These are phyloP conservation scores for Diaporthe sp. DNA, from an alignment of 2,329 filamentous ascomycete species.

Conservation along the genomic window DNA sequence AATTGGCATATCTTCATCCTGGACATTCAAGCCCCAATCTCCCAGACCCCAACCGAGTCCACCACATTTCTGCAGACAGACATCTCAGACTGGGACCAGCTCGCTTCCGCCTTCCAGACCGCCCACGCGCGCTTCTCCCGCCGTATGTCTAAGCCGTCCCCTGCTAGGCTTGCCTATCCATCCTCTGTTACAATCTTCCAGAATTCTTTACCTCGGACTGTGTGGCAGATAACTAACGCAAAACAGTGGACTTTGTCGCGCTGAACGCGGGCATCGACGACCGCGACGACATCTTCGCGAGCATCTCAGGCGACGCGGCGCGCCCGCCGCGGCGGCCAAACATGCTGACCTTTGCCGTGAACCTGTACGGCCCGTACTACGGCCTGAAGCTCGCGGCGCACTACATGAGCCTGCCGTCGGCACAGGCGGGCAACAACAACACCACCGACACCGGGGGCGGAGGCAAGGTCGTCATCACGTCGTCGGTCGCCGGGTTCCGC, in stretches of 20 bases:
- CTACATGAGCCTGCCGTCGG: constrained; percentile 22
- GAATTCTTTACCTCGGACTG: background rate
- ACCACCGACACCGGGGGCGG: background rate
- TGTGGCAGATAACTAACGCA: background rate
- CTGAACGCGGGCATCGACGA: constrained; percentile 33
- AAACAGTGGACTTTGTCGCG: constrained; percentile 18
- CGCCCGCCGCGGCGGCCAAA: constrained; percentile 20
- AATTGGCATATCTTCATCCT: constrained; percentile 37
- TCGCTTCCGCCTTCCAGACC: constrained; percentile 22
- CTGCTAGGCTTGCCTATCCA: background rate
- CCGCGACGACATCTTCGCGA: constrained; percentile 31
- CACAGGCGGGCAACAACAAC: background rate
- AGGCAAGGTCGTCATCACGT: constrained; percentile 28
- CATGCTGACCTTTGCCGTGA: constrained; percentile 33
- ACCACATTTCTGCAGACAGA: constrained; percentile 25
- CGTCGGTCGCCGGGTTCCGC: constrained; percentile 7
- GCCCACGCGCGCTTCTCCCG: constrained; percentile 26
- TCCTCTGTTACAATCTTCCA: background rate
- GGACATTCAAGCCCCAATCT: constrained; percentile 19
- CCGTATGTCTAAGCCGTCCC: background rate
- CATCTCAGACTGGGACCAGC: constrained; percentile 30
- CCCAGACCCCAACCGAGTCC: background rate
- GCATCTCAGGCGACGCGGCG: constrained; percentile 7
- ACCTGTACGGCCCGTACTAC: constrained; percentile 26
- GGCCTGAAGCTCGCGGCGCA: constrained; percentile 34